Percentiles rank a stretch among this genome's conserved stretches.
Evolutionary conservation across 768 basidiomycete species (phyloP).

Genomic region (Leccinum olivaceopallidum): DNA sequence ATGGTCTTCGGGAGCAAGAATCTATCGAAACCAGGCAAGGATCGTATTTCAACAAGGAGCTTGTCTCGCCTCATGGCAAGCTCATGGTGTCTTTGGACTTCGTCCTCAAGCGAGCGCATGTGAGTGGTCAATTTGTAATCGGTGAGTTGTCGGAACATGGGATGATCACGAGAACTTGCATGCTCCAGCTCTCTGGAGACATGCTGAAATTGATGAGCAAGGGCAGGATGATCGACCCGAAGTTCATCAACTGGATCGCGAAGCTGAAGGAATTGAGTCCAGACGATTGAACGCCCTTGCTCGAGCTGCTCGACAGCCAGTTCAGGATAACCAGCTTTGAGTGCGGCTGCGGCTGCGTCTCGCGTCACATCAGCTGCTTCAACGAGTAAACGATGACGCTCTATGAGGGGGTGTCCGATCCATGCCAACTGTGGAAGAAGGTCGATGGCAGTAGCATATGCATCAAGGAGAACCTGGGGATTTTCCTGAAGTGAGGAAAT

Average conservation of each 20-base stretch:
- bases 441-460: neutral
- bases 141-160: no score
- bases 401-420: neutral
- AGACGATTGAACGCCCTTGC: neutral
- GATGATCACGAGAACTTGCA: neutral
- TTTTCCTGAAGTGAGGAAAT: neutral
- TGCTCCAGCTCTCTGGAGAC: neutral
- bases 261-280: neutral
- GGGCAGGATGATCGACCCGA: neutral
- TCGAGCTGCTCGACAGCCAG: neutral
- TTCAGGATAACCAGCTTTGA: neutral
- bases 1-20: no score
- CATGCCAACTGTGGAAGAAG: neutral
- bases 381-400: neutral
- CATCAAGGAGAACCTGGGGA: neutral
- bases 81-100: neutral
- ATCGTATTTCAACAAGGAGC: no score
- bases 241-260: neutral
- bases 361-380: neutral
- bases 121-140: neutral
- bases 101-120: neutral
- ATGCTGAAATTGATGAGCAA: neutral
- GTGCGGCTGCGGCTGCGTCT: neutral
- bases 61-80: no score
- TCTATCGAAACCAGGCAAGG: no score